Percentiles rank a stretch among this genome's conserved stretches.
phyloP scores from a whole-genome alignment of 2,329 filamentous ascomycete species.

The Trichoderma lentiforme region DNA sequence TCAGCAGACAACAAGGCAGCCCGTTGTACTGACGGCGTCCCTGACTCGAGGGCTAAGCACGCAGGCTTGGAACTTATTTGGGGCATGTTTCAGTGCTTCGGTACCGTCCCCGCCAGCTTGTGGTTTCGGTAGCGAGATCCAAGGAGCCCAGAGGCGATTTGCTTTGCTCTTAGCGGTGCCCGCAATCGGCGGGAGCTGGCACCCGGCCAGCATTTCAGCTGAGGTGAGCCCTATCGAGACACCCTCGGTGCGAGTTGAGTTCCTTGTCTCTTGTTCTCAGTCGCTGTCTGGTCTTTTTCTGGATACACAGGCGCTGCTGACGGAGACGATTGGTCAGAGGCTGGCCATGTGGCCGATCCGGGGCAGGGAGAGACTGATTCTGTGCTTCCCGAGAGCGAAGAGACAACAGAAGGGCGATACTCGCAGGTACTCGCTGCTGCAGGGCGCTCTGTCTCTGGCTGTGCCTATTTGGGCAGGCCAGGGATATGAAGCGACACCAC shows the following conservation, averaged over 20 bases:
- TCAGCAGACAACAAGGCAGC: constrained; percentile 18
- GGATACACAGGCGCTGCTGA: constrained; percentile 21
- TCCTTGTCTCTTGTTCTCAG: not conserved
- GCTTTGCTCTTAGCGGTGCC: constrained; percentile 15
- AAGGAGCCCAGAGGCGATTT: constrained; percentile 13
- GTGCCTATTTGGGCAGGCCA: constrained; percentile 10
- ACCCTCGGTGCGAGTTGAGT: constrained; percentile 5
- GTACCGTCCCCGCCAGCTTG: constrained; percentile 5
- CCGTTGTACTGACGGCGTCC: constrained; percentile 10
- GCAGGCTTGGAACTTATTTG: constrained; percentile 14
- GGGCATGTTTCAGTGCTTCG: constrained; percentile 17
- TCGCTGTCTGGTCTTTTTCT: not conserved
- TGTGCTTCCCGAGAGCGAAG: not conserved
- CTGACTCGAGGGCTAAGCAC: constrained; percentile 11
- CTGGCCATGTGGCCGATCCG: constrained; percentile 13
- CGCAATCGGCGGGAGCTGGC: constrained; percentile 19
- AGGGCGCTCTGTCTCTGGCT: not conserved
- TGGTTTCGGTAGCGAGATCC: constrained; percentile 14
- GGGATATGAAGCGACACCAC: not conserved
- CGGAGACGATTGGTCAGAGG: constrained; percentile 27
- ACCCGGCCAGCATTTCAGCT: constrained; percentile 30
- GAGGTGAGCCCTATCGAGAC: constrained; percentile 37
- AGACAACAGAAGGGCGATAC: not conserved
- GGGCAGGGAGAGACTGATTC: not conserved
- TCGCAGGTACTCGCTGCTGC: no score